phyloP scores from a whole-genome alignment of 2,329 filamentous ascomycete species.

The Aspergillus melleus region DNA sequence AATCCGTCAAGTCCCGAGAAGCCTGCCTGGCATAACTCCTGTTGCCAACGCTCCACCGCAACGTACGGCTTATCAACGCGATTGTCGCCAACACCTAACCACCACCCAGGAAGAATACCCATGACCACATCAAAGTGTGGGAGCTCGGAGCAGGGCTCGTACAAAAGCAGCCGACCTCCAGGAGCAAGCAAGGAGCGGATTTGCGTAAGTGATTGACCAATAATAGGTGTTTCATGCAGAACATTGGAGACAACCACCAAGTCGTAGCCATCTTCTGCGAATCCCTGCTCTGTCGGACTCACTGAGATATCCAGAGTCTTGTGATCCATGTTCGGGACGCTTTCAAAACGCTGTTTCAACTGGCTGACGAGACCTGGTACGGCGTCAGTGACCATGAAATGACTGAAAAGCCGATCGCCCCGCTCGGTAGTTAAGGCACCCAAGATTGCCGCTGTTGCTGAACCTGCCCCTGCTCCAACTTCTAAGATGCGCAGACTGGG shows the following conservation, averaged over 20 bases:
- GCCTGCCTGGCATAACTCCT: conserved; percentile 28
- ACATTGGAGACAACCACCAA: conserved; percentile 3
- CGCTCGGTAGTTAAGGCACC: neutral
- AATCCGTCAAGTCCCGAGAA: conserved; percentile 32
- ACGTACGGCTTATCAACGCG: conserved; percentile 27
- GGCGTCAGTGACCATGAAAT: neutral
- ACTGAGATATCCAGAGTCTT: neutral
- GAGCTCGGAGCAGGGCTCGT: conserved; percentile 4
- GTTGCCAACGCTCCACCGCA: conserved; percentile 24
- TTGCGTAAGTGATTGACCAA: neutral
- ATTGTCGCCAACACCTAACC: conserved; percentile 28
- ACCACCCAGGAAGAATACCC: conserved; percentile 32
- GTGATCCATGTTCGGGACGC: neutral
- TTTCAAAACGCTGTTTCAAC: neutral
- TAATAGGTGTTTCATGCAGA: neutral
- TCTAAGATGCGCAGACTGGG: conserved; percentile 1
- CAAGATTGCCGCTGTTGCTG: neutral
- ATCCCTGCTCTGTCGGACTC: neutral
- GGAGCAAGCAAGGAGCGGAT: conserved; percentile 4
- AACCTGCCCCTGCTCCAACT: neutral
- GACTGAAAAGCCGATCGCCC: neutral
- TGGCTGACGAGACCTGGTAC: neutral
- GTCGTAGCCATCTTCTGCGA: neutral
- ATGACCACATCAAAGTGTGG: conserved; percentile 1
- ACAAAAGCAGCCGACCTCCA: conserved; percentile 9